Evolutionary conservation across 768 basidiomycete genomes (phyloP), one percentile per base, ranked within the genome.

Genomic region (Kwoniella pini): DNA sequence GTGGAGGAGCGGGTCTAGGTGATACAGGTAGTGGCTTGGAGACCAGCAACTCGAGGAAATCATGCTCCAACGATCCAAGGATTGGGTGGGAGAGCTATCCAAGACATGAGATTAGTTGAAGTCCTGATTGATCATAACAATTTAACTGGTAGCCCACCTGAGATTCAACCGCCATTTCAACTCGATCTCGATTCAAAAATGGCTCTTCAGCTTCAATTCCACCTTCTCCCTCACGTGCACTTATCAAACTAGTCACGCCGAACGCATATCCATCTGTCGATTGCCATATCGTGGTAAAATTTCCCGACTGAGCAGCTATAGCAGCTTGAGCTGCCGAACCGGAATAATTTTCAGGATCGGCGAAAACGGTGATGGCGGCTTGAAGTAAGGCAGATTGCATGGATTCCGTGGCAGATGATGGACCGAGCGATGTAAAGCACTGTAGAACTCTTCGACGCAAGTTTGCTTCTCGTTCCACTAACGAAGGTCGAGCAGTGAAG

Each of bases 191-290:
- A 71, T 90, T 88, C 55, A 88, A 77, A 68, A 81, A 82, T 56
- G 86, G 84, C 55, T 80, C 81, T 11, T 77, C 80, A 26, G 63
- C 53, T 28, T 70, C 68, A 2, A 60, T 62, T 0, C 51, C 67
- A 19, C 64, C 68, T 36, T 70, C 69, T 2, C 61, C 64, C 27
- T 68, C 72, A 19, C 73, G 53, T 48, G 66, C 69, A 21, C 45
- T 65, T 38, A 66, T 52, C 24, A 87, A 80, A 42, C 83, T 88
- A 2, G 91, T 90, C 1, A 96, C 86, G 0, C 95, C 95, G 78
- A 91, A 93, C 0, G 87, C 94, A 79, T 92, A 95, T 4, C 91
- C 90, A 76, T 98, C 95, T 1, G 83, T 82, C 56, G 85, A 84
- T 57, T 88, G 85, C 95, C 95, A 98, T 12, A 99, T 83, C 13